Evolutionary conservation across 106 monocot genomes (phyloP), one percentile per base, ranked within the genome.

Genomic region (Alisma plantagoaquatica): DNA sequence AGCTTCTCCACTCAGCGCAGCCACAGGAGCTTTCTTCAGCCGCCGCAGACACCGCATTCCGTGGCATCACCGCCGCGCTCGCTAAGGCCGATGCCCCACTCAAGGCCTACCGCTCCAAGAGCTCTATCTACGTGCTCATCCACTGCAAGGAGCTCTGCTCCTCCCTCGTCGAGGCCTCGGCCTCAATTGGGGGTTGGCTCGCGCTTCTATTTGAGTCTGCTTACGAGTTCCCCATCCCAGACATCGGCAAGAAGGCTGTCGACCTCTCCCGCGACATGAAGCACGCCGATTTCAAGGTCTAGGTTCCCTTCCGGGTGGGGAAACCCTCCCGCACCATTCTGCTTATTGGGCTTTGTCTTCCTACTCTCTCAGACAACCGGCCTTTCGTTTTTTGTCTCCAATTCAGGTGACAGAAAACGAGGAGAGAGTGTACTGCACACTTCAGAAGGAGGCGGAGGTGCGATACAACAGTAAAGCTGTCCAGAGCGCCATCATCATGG

Each of bases 401-500:
- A n/a, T n/a, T n/a, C n/a, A n/a, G n/a, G n/a, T n/a, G n/a, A n/a
- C 72, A 30, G 77, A 72, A 41, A 67, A 30, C 22, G 77, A 77
- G 48, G 72, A 68, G 51, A 71, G 77, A 31, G 58, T 77, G 4
- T 72, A 68, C 58, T 31, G 56, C 29, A 72, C 63, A 15, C 72
- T 77, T 15, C 77, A 72, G 53, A 67, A 63, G 52, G 72, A 72
- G 47, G 77, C 52, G 29, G 72, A 77, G 63, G 46, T 53, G 25
- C 33, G 46, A 27, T 47, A 46, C 50, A 74, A 28, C 51, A 57
- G 50, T 44, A 72, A 77, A 33, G 71, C 71, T 1, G 67, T 72
- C 27, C 72, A 77, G 68, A 72, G 77, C 38, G 77, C 72, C 53
- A 77, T 68, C 54, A 26, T 77, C 35, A 72, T 77, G 77, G 77